These are phyloP conservation scores for Malus hybrid DNA, from an alignment of 331 rosid species.

Conservation along the genomic window DNA sequence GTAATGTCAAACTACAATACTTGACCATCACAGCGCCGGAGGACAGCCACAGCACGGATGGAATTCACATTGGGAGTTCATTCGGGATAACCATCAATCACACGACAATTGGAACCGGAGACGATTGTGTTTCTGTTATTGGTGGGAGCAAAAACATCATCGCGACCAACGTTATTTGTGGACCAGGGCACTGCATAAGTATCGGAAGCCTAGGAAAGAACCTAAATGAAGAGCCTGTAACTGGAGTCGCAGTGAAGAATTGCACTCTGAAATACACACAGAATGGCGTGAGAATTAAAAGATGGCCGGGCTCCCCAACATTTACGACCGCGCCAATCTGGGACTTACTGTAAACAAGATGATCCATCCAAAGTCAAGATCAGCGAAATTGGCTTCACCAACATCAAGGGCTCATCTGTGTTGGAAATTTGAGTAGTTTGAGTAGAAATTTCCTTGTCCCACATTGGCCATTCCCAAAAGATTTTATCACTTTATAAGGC, in stretches of 20 bases:
- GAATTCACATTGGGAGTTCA: slow-evolving; percentile 39
- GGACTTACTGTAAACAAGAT: slow-evolving; percentile 21
- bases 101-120: slow-evolving; percentile 24
- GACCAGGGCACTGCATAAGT: slow-evolving; percentile 52
- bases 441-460: no score
- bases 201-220: slow-evolving; percentile 48
- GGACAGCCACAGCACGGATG: slow-evolving; percentile 36
- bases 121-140: slow-evolving; percentile 42
- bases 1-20: slow-evolving; percentile 13
- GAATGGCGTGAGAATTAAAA: slow-evolving; percentile 44
- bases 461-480: no score
- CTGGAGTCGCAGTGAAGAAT: slow-evolving; percentile 12
- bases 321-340: slow-evolving; percentile 24
- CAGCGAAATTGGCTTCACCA: slow-evolving; percentile 33
- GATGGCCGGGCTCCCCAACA: slow-evolving; percentile 29
- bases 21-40: slow-evolving; percentile 22
- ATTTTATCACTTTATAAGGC: no score
- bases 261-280: slow-evolving; percentile 23
- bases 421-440: no score
- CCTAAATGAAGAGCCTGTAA: slow-evolving; percentile 12
- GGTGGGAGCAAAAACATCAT: slow-evolving; percentile 20
- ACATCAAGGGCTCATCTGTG: slow-evolving; percentile 44
- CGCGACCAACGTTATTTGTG: slow-evolving; percentile 26
- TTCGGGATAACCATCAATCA: slow-evolving; percentile 10
- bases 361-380: slow-evolving; percentile 42